Evolutionary conservation across 371 early-diverging fungal species (phyloP), one percentile per base, ranked within the genome.

Genomic region (Apophysomyces ossiformis): DNA sequence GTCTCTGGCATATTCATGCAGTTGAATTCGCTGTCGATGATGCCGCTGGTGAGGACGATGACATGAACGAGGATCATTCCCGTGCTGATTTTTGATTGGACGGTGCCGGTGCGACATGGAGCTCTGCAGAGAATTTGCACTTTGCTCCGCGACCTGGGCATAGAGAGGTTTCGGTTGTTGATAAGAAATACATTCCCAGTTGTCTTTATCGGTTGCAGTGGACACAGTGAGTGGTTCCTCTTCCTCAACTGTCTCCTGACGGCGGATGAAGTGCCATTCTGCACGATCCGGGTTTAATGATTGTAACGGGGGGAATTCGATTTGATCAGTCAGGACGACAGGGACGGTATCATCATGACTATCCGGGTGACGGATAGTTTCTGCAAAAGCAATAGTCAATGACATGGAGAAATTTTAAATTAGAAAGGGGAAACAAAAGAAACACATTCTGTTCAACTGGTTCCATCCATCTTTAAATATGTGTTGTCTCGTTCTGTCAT

Each of bases 311-410:
- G 54, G 54, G 21, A 50, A 50, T 50, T 50, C 54, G 7, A 9
- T 50, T 9, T 50, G 54, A 50, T 50, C 54, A 8, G 9, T 1
- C 21, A 50, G 21, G 18, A 21, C 21, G 21, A 50, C 21, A 9
- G 11, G 9, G 21, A 50, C 21, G 18, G 11, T 32, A 9, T 21
- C 9, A 21, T 50, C 54, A 21, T 50, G 9, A 8, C 21, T 26
- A 50, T 50, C 54, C 21, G n/a, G 9, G 21, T 50, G 54, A 9
- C 9, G n/a, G 54, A 50, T 8, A 11, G 16, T 50, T 50, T 50
- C 54, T 50, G 54, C 54, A 50, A 50, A 50, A 16, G 54, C 54
- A 5, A 50, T n/a, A 18, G 54, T 16, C 5, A 50, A 50, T 50
- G 5, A 8, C 54, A 50, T 50, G n/a, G 21, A 18, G 9, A 21